A percentile compares a stretch with the other conserved stretches of the same genome.
Evolutionary conservation across 2,329 filamentous ascomycete genomes (phyloP).

Genomic region (Triangularia verruculosa): DNA sequence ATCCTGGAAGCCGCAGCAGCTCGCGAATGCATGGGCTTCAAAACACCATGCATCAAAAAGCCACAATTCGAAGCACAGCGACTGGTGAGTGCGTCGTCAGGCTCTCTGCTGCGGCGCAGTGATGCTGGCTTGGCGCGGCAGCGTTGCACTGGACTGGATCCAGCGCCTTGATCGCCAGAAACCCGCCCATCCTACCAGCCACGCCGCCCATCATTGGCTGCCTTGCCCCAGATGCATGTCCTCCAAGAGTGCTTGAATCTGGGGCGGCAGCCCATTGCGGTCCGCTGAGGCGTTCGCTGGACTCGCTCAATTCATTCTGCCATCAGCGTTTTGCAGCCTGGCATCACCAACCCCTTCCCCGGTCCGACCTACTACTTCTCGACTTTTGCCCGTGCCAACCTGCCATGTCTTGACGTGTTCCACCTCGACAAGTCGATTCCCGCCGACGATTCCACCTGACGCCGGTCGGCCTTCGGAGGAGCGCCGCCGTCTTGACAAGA

Average conservation of each 20-base stretch:
- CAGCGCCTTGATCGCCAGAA: background rate
- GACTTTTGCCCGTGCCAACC: background rate
- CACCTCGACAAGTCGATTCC: background rate
- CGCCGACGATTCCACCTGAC: background rate
- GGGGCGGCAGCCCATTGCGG: background rate
- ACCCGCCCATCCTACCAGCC: slow-evolving; percentile 2
- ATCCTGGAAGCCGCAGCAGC: background rate
- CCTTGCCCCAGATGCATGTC: slow-evolving; percentile 8
- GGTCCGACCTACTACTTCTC: background rate
- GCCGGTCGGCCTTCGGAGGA: background rate
- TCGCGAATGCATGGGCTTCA: background rate
- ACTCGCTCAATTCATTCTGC: background rate
- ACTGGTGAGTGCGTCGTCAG: background rate
- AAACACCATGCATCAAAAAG: slow-evolving; percentile 1
- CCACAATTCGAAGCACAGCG: background rate
- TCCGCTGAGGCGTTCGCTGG: background rate
- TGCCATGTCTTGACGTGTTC: background rate
- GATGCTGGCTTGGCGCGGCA: background rate
- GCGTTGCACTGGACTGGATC: background rate
- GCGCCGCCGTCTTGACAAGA: background rate
- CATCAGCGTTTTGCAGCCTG: background rate
- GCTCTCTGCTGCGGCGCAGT: slow-evolving; percentile 12
- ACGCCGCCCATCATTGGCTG: slow-evolving; percentile 15
- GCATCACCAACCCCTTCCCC: background rate
- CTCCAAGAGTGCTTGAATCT: background rate